Conservation (phyloP, 352 stramenopile species). For the Pythium chondricola region DNA sequence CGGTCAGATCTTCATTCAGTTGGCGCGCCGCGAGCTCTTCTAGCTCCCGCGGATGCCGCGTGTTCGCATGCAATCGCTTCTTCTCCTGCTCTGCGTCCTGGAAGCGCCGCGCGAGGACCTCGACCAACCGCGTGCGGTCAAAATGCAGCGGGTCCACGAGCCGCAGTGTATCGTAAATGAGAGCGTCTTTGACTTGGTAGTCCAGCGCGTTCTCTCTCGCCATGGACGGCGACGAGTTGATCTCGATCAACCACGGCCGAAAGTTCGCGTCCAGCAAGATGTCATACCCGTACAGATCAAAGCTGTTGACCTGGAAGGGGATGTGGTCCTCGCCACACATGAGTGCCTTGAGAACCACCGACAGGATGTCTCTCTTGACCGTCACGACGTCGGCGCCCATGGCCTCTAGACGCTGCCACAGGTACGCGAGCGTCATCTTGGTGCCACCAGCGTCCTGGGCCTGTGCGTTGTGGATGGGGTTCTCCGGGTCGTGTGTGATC, state of each 20-base stretch:
- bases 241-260: slow-evolving; percentile 93
- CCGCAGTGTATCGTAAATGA: slow-evolving; percentile 86
- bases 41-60: slow-evolving; percentile 39
- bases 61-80: slow-evolving; percentile 48
- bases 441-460: slow-evolving; percentile 55
- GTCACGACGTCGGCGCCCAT: slow-evolving; percentile 59
- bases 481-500: slow-evolving; percentile 32
- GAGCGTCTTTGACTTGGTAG: slow-evolving; percentile 82
- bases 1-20: slow-evolving; percentile 67
- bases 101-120: slow-evolving; percentile 61
- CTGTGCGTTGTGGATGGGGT: slow-evolving; percentile 35
- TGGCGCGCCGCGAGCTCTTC: slow-evolving; percentile 39
- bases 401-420: slow-evolving; percentile 62
- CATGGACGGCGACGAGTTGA: slow-evolving; percentile 93
- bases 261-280: slow-evolving; percentile 89
- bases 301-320: slow-evolving; percentile 85
- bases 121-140: slow-evolving; percentile 59
- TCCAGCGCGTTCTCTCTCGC: slow-evolving; percentile 84
- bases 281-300: slow-evolving; percentile 95
- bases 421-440: slow-evolving; percentile 76
- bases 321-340: slow-evolving; percentile 87
- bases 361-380: slow-evolving; percentile 63
- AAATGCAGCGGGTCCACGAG: slow-evolving; percentile 82
- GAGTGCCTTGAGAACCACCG: slow-evolving; percentile 86
- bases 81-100: slow-evolving; percentile 47